phyloP scores from a whole-genome alignment of 768 basidiomycete genomes.

The Lactarius evosmus region DNA sequence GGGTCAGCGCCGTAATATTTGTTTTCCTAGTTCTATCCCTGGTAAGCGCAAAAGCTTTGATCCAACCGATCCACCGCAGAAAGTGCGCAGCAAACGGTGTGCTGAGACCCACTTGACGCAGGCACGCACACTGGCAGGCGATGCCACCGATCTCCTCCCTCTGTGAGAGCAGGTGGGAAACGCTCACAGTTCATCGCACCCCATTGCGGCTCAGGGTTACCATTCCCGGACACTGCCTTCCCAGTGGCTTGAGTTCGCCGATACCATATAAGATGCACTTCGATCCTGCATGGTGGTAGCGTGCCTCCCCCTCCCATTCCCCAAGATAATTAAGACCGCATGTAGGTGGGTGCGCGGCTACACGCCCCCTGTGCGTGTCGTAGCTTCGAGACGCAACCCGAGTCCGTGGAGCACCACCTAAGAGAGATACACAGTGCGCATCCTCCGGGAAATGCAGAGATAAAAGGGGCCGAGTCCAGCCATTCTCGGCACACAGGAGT shows the following conservation, averaged over 20 bases:
- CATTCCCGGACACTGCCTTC: background rate
- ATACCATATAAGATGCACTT: conserved; percentile 1
- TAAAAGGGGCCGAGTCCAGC: too few relatives aligned
- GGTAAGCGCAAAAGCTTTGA: too few relatives aligned
- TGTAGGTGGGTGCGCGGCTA: conserved; percentile 9
- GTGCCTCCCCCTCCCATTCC: background rate
- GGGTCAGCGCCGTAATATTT: conserved; percentile 4
- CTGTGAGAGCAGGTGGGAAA: conserved; percentile 8
- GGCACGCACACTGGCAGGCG: background rate
- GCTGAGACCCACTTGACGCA: background rate
- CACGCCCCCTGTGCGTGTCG: conserved; percentile 17
- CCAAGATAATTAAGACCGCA: conserved; percentile 7
- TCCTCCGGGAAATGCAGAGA: background rate
- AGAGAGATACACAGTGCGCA: background rate
- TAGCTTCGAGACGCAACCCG: conserved; percentile 4
- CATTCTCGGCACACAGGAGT: too few relatives aligned
- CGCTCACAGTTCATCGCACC: background rate
- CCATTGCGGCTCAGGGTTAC: conserved; percentile 22
- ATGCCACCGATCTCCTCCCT: conserved; percentile 7
- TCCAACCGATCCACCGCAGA: background rate
- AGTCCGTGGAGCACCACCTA: background rate
- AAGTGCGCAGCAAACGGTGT: background rate
- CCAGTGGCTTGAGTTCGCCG: conserved; percentile 9
- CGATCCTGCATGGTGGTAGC: conserved; percentile 12
- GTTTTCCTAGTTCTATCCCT: background rate